These are phyloP conservation scores for Aspergillus biplanus DNA, from an alignment of 495 filamentous ascomycete genomes.

Conservation along the genomic window DNA sequence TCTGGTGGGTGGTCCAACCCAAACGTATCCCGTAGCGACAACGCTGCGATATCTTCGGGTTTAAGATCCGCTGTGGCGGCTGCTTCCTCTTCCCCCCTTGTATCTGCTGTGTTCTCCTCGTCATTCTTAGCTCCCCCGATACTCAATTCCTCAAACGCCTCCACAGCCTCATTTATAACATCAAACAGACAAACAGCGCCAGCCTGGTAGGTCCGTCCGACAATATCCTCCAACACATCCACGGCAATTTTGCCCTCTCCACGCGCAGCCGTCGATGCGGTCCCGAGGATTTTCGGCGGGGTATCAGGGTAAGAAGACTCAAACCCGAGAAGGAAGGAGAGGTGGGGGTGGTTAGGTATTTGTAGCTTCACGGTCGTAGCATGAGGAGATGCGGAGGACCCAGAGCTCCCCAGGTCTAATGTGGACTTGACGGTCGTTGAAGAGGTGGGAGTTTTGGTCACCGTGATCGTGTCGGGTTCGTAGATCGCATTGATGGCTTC, in stretches of 20 bases:
- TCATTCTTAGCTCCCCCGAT: conserved; percentile 36
- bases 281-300: conserved; percentile 72
- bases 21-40: conserved; percentile 40
- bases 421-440: conserved; percentile 47
- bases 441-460: conserved; percentile 42
- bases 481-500: conserved; percentile 95
- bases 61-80: background rate
- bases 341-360: conserved; percentile 45
- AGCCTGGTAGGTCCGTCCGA: conserved; percentile 65
- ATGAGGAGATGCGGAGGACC: conserved; percentile 18
- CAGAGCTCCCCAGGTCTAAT: conserved; percentile 37
- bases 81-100: conserved; percentile 11
- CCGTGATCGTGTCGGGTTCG: conserved; percentile 64
- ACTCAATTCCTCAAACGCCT: conserved; percentile 51
- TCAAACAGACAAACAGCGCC: conserved; percentile 89
- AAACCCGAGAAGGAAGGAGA: conserved; percentile 68
- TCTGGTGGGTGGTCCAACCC: conserved; percentile 51
- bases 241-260: conserved; percentile 72
- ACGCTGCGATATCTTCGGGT: conserved; percentile 4
- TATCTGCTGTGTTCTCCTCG: conserved; percentile 8
- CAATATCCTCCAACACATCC: conserved; percentile 64
- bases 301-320: conserved; percentile 71
- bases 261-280: conserved; percentile 47
- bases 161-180: conserved; percentile 64
- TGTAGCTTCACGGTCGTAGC: conserved; percentile 43